Base-by-base conservation (phyloP, 2,329 filamentous ascomycete genomes). In the Tolypocladium pustulatum region DNA sequence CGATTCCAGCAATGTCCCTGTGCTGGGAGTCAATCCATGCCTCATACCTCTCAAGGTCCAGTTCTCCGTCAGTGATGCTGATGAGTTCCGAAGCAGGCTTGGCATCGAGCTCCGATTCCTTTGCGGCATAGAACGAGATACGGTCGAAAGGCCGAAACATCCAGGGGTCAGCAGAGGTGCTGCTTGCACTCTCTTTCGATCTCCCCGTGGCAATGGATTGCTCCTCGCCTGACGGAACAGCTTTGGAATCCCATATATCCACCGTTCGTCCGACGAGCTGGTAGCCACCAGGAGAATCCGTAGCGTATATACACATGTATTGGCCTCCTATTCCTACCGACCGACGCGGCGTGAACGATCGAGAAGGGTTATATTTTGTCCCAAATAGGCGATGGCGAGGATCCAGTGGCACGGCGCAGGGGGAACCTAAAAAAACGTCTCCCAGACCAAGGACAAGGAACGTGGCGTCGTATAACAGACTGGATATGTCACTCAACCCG, bases 261-360 rank as follows among this genome's bases (percentile, higher is more conserved):
- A 70, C 60, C 0, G 72, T 74, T 20, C 71, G 65, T 0, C 72
- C 72, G 0, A 73, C 69, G 13, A 74, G 65, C 60, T 74, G 72
- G 61, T 74, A 74, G 0, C 72, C 72, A 2, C 72, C 72, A 2
- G 72, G 72, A 5, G 70, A 71, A 40, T 73, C 68, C 15, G 70
- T 70, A 10, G 70, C 70, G 54, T 73, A 74, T n/a, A 74, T 72
- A 51, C 72, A 73, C 66, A 74, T 71, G 54, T 72, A 73, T 60
- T 73, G 68, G 0, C 72, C 72, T 0, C 71, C 72, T 6, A 73
- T 68, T 1, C 72, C 72, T 1, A 74, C 72, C 7, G 71, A 66
- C 0, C 69, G 66, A 17, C 65, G 64, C n/a, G 72, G 72, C 0
- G 72, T 74, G 43, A 68, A 73, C 5, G 70, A 72, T 1, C 72